These are phyloP conservation scores for Rasamsonia emersonii DNA, from an alignment of 2,329 filamentous ascomycete genomes.

Conservation along the genomic window DNA sequence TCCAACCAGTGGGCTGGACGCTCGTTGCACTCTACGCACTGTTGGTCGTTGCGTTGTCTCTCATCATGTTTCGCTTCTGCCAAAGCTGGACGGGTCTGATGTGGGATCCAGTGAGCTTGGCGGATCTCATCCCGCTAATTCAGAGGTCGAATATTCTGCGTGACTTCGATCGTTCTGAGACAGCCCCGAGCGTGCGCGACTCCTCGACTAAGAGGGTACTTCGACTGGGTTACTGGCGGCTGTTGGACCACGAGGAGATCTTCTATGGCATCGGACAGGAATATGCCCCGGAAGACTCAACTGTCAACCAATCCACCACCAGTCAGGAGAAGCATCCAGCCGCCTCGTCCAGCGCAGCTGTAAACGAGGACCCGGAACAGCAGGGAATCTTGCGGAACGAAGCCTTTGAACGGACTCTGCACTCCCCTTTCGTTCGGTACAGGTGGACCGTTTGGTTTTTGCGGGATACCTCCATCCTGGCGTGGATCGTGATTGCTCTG, in stretches of 20 bases:
- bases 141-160: constrained; percentile 69
- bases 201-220: constrained; percentile 51
- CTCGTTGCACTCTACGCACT: constrained; percentile 65
- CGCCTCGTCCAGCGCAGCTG: not conserved
- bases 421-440: constrained; percentile 47
- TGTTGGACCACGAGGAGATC: constrained; percentile 55
- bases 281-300: constrained; percentile 34
- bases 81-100: constrained; percentile 62
- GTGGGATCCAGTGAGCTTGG: constrained; percentile 78
- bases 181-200: constrained; percentile 40
- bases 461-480: constrained; percentile 55
- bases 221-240: constrained; percentile 79
- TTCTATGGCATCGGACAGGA: constrained; percentile 75
- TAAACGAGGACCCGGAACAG: constrained; percentile 27
- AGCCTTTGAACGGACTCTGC: constrained; percentile 43
- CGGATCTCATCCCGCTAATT: constrained; percentile 69
- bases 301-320: constrained; percentile 3
- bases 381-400: constrained; percentile 31
- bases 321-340: constrained; percentile 1
- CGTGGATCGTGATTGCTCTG: constrained; percentile 54
- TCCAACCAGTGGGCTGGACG: constrained; percentile 70
- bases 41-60: constrained; percentile 49
- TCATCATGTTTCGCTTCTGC: constrained; percentile 58
- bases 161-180: constrained; percentile 64
- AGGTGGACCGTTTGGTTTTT: constrained; percentile 73